These are phyloP conservation scores for Alternaria burnsii DNA, from an alignment of 2,329 filamentous ascomycete species.

Conservation along the genomic window DNA sequence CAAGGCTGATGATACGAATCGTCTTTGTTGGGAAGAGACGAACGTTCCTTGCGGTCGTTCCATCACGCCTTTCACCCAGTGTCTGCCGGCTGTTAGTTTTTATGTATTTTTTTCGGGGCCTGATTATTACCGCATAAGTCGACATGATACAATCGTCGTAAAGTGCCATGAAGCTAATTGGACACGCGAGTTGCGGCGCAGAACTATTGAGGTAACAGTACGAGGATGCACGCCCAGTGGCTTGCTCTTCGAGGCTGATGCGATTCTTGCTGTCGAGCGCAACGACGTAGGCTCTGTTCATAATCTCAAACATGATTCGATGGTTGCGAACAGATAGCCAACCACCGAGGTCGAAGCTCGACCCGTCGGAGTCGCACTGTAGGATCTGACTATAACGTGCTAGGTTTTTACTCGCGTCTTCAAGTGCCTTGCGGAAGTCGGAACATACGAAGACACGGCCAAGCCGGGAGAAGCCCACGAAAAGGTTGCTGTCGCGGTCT, in stretches of 20 bases:
- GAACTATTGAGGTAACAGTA: slow-evolving; percentile 4
- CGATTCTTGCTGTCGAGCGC: neutral
- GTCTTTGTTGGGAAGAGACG: slow-evolving; percentile 14
- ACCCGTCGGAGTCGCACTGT: slow-evolving; percentile 10
- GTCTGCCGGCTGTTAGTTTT: neutral
- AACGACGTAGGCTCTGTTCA: slow-evolving; percentile 5
- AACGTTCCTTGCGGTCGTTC: neutral
- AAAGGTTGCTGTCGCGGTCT: slow-evolving; percentile 14
- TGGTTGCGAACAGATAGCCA: slow-evolving; percentile 11
- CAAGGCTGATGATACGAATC: slow-evolving; percentile 14
- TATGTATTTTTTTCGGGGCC: neutral
- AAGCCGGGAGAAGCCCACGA: slow-evolving; percentile 11
- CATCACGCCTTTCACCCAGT: slow-evolving; percentile 5
- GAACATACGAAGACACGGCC: slow-evolving; percentile 11
- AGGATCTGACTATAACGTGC: slow-evolving; percentile 7
- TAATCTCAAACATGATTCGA: slow-evolving; percentile 11
- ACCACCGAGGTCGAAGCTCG: slow-evolving; percentile 3
- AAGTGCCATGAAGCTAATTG: slow-evolving; percentile 13
- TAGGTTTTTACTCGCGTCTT: neutral
- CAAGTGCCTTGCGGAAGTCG: slow-evolving; percentile 11
- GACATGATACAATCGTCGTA: slow-evolving; percentile 16
- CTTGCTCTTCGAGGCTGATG: neutral
- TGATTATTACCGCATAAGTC: slow-evolving; percentile 5
- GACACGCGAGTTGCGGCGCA: slow-evolving; percentile 2
- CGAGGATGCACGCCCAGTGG: neutral